These are phyloP conservation scores for Cyclotella cryptica DNA, from an alignment of 108 stramenopile species.

Conservation along the genomic window DNA sequence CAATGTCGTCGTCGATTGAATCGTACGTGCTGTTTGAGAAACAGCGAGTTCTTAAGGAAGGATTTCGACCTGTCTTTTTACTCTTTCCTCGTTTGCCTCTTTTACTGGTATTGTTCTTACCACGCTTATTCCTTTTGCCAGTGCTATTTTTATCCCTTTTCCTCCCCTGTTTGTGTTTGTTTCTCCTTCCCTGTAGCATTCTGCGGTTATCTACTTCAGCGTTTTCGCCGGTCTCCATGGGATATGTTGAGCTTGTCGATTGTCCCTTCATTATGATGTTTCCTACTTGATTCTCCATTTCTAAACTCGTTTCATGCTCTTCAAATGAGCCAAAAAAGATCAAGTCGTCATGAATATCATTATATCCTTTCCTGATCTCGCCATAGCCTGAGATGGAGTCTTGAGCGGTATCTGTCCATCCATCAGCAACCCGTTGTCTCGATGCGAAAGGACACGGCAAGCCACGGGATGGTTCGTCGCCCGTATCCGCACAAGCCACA, in stretches of 20 bases:
- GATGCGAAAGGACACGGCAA: constrained; percentile 1
- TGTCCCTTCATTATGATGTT: background rate
- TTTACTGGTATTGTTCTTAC: background rate
- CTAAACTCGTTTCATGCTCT: background rate
- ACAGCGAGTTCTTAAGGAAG: background rate
- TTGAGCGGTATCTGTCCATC: background rate
- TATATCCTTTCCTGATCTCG: background rate
- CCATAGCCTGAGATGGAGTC: background rate
- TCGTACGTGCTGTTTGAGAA: constrained; percentile 25
- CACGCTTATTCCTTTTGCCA: background rate
- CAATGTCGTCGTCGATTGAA: constrained; percentile 35
- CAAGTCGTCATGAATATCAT: background rate
- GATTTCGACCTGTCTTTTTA: background rate
- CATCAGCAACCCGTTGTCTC: background rate
- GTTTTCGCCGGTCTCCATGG: background rate
- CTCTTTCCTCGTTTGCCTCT: background rate
- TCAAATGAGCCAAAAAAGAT: background rate
- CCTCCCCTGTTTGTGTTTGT: background rate
- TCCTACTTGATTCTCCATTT: background rate
- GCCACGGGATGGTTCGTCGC: background rate
- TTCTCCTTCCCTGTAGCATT: background rate
- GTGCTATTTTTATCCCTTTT: background rate
- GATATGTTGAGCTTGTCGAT: background rate
- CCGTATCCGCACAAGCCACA: background rate
- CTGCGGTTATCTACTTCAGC: background rate